A percentile compares a stretch with the other conserved stretches of the same genome.
Conservation (phyloP, 805 yeast species). For the Myxozyma mucilagina region DNA sequence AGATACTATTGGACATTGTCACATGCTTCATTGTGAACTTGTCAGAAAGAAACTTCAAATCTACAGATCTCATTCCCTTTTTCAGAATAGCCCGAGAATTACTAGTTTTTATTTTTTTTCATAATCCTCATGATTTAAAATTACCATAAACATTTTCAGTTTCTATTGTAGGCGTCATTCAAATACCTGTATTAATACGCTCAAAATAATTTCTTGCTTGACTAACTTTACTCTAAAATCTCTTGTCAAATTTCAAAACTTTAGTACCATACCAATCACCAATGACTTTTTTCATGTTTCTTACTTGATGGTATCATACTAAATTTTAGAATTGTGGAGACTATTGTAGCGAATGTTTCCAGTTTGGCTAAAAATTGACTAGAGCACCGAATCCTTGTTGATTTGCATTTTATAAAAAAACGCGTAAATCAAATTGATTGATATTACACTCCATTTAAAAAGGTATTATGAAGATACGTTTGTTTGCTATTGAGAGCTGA, state of each 20-base stretch:
- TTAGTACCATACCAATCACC: conserved; percentile 14
- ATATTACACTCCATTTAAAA: no score
- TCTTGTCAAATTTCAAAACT: conserved; percentile 4
- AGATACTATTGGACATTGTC: no score
- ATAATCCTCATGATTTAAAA: no score
- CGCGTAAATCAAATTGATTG: background rate
- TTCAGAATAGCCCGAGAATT: no score
- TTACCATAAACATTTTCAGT: no score
- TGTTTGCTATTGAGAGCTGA: no score
- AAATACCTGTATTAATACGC: background rate
- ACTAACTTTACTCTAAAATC: background rate
- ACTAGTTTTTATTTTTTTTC: no score
- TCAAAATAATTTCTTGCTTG: background rate
- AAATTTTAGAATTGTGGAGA: conserved; percentile 2
- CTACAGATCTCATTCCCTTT: no score
- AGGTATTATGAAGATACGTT: no score
- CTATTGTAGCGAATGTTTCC: conserved; percentile 11
- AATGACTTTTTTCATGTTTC: background rate
- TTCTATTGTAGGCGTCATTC: no score
- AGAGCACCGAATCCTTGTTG: conserved; percentile 9
- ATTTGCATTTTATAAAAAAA: background rate
- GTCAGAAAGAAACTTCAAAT: no score
- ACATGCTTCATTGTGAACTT: no score
- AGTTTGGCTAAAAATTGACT: conserved; percentile 14
- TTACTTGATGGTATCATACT: conserved; percentile 9